These are phyloP conservation scores for Psilocybe azurescens DNA, from an alignment of 768 basidiomycete species.

Conservation along the genomic window DNA sequence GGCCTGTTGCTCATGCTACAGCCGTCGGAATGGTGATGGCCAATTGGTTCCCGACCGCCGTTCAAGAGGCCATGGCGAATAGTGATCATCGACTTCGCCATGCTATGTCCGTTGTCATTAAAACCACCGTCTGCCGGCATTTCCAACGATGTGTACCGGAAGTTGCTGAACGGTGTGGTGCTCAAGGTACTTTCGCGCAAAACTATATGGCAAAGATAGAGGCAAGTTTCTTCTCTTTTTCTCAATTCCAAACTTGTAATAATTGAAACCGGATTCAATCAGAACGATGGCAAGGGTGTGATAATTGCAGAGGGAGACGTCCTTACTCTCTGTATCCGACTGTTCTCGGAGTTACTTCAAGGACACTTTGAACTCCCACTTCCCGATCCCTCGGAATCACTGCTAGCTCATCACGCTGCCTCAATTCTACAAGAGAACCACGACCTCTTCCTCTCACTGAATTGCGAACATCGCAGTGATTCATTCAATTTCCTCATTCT, in stretches of 20 bases:
- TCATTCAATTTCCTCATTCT: constrained; percentile 58
- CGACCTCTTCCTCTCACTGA: constrained; percentile 39
- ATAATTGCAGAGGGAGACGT: constrained; percentile 64
- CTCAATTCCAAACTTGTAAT: constrained; percentile 10
- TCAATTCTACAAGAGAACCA: constrained; percentile 53
- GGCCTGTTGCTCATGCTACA: constrained; percentile 58
- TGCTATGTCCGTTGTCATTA: constrained; percentile 59
- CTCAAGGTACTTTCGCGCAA: constrained; percentile 68
- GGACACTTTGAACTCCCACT: constrained; percentile 56
- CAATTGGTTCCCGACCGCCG: constrained; percentile 47
- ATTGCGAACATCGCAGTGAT: constrained; percentile 53
- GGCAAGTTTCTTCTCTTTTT: constrained; percentile 34
- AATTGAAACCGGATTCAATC: constrained; percentile 17
- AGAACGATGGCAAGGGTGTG: constrained; percentile 61
- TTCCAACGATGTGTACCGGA: constrained; percentile 55
- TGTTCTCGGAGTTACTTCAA: constrained; percentile 65
- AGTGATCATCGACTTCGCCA: constrained; percentile 55
- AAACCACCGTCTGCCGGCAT: constrained; percentile 59
- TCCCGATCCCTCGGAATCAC: constrained; percentile 52
- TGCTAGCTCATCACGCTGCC: constrained; percentile 56
- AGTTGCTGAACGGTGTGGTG: constrained; percentile 69
- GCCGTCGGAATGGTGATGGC: constrained; percentile 58
- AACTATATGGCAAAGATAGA: constrained; percentile 64
- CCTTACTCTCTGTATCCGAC: constrained; percentile 55
- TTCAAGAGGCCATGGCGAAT: constrained; percentile 42